phyloP scores from a whole-genome alignment of 2,329 filamentous ascomycete genomes.

The Septoria petroselini region DNA sequence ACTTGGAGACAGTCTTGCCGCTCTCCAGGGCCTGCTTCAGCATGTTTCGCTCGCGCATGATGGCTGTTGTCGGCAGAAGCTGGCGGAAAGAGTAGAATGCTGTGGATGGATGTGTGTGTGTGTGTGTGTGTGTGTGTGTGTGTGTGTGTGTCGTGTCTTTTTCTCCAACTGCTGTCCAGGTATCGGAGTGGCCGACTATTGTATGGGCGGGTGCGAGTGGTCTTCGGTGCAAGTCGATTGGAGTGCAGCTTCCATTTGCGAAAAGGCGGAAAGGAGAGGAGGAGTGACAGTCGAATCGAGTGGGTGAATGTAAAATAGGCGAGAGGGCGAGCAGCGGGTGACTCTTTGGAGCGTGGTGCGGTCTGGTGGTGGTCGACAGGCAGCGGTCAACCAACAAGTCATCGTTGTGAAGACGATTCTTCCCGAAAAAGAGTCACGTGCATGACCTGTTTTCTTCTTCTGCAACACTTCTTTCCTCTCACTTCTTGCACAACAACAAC shows the following conservation, averaged over 20 bases:
- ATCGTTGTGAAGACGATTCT: no score
- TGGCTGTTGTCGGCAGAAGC: neutral
- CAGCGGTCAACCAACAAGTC: no score
- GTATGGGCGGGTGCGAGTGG: slow-evolving; percentile 25
- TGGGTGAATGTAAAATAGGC: neutral
- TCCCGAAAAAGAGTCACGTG: neutral
- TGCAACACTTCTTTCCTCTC: no score
- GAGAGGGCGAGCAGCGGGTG: no score
- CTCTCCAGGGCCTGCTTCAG: slow-evolving; percentile 68
- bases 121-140: no score
- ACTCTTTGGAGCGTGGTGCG: no score
- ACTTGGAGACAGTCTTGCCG: slow-evolving; percentile 69
- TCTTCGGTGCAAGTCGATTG: slow-evolving; percentile 7
- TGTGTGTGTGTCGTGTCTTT: neutral
- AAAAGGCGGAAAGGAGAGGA: neutral
- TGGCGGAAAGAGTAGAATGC: neutral
- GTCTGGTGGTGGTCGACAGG: no score
- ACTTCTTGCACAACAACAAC: no score
- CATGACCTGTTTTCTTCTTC: no score
- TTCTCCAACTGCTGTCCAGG: slow-evolving; percentile 1
- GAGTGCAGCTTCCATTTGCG: slow-evolving; percentile 11
- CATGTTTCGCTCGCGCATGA: slow-evolving; percentile 34
- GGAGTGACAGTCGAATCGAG: neutral
- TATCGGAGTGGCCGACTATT: slow-evolving; percentile 8
- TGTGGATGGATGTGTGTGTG: neutral